These are phyloP conservation scores for Thraustochytrium sp. DNA, from an alignment of 352 stramenopile species.

Conservation along the genomic window DNA sequence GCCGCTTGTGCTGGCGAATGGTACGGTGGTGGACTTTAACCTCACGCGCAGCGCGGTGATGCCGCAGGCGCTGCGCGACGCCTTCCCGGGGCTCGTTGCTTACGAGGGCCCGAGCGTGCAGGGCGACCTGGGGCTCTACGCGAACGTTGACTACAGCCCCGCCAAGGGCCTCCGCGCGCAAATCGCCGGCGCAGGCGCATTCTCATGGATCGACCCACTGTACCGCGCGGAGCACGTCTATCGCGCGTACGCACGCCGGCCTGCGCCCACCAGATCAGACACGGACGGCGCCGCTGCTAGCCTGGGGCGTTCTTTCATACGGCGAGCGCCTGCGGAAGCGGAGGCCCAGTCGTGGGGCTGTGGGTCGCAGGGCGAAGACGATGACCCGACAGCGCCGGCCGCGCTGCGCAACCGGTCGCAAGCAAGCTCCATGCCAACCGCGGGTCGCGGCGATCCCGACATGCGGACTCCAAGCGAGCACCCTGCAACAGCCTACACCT, in stretches of 20 bases:
- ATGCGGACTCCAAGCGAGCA: too few relatives aligned
- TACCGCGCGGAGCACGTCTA: neutral
- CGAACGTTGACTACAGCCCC: conserved; percentile 20
- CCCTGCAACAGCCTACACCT: neutral
- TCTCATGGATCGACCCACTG: neutral
- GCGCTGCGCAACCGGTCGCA: too few relatives aligned
- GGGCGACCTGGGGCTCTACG: neutral
- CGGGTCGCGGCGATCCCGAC: too few relatives aligned
- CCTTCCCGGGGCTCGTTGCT: neutral
- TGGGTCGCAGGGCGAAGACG: too few relatives aligned
- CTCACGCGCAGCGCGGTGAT: neutral
- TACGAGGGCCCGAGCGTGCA: neutral
- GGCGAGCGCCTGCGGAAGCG: too few relatives aligned
- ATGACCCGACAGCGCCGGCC: too few relatives aligned
- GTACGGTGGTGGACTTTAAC: neutral
- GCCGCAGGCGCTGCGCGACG: neutral
- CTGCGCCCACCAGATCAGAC: too few relatives aligned
- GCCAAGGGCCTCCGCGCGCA: neutral
- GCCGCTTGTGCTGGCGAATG: neutral
- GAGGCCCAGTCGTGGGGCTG: too few relatives aligned
- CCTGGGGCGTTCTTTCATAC: too few relatives aligned
- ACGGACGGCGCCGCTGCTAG: neutral
- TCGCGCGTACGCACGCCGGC: neutral
- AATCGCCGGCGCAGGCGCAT: neutral
- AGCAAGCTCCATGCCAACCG: too few relatives aligned